A percentile compares a stretch with the other conserved stretches of the same genome.
Evolutionary conservation across 2,329 filamentous ascomycete genomes (phyloP).

Genomic region (Hymenoscyphus repandus): DNA sequence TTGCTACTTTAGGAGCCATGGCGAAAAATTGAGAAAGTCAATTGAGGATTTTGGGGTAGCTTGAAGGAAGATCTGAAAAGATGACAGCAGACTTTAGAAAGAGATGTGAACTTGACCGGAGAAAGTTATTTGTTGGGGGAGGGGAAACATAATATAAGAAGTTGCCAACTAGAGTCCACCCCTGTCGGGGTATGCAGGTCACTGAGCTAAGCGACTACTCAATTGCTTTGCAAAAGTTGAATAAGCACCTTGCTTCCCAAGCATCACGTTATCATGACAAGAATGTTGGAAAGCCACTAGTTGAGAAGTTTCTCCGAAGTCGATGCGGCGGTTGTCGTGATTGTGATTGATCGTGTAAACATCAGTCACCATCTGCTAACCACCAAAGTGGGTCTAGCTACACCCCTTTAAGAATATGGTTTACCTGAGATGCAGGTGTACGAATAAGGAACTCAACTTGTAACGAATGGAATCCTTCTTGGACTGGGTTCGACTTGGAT

Average conservation of each 20-base stretch:
- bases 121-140: background rate
- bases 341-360: background rate
- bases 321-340: background rate
- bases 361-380: background rate
- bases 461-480: too few species aligned
- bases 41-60: background rate
- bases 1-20: conserved; percentile 89
- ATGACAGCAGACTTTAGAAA: background rate
- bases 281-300: too few species aligned
- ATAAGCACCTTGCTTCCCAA: too few species aligned
- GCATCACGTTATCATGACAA: too few species aligned
- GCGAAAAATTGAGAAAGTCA: conserved; percentile 11
- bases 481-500: too few species aligned
- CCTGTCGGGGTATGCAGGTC: background rate
- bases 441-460: too few species aligned
- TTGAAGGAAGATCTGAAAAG: background rate
- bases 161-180: background rate
- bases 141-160: background rate
- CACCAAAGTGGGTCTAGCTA: too few species aligned
- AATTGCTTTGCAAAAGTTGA: background rate
- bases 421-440: too few species aligned
- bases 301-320: too few species aligned
- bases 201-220: too few species aligned
- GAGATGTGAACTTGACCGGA: background rate
- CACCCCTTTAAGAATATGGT: too few species aligned